A percentile compares a stretch with the other conserved stretches of the same genome.
Evolutionary conservation across 2,329 filamentous ascomycete genomes (phyloP).

Genomic region (Xylaria hypoxylon): DNA sequence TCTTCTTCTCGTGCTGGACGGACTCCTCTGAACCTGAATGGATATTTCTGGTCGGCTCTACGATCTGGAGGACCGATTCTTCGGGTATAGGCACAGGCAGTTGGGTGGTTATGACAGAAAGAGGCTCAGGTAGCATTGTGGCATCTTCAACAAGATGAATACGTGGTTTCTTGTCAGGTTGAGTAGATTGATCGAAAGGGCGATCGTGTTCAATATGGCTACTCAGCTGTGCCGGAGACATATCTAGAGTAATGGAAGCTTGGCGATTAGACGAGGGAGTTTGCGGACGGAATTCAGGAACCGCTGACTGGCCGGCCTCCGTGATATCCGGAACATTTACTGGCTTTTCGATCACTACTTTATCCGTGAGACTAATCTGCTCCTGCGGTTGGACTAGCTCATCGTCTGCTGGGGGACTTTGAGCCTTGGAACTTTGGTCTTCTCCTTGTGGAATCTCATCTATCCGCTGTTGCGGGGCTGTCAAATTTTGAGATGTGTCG

Average conservation of each 20-base stretch:
- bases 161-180: conserved; percentile 53
- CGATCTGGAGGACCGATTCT: neutral
- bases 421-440: conserved; percentile 28
- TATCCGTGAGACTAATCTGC: conserved; percentile 27
- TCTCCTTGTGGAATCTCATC: conserved; percentile 36
- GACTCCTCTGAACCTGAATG: conserved; percentile 1
- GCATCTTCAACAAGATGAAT: conserved; percentile 46
- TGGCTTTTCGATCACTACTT: conserved; percentile 2
- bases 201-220: conserved; percentile 54
- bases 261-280: conserved; percentile 37
- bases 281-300: conserved; percentile 36
- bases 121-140: conserved; percentile 45
- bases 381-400: conserved; percentile 46
- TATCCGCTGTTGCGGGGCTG: conserved; percentile 32
- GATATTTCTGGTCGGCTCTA: neutral
- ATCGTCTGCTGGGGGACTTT: conserved; percentile 45
- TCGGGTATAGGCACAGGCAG: neutral
- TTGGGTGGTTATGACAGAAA: conserved; percentile 40
- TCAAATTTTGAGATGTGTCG: conserved; percentile 35
- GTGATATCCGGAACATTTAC: conserved; percentile 23
- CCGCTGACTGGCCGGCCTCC: conserved; percentile 10
- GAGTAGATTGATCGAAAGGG: conserved; percentile 53
- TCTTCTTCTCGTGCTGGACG: neutral
- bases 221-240: conserved; percentile 52
- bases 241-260: conserved; percentile 43